A percentile compares a stretch with the other conserved stretches of the same genome.
These are phyloP conservation scores for Kwoniella dejecticola DNA, from an alignment of 768 basidiomycete species.

Conservation along the genomic window DNA sequence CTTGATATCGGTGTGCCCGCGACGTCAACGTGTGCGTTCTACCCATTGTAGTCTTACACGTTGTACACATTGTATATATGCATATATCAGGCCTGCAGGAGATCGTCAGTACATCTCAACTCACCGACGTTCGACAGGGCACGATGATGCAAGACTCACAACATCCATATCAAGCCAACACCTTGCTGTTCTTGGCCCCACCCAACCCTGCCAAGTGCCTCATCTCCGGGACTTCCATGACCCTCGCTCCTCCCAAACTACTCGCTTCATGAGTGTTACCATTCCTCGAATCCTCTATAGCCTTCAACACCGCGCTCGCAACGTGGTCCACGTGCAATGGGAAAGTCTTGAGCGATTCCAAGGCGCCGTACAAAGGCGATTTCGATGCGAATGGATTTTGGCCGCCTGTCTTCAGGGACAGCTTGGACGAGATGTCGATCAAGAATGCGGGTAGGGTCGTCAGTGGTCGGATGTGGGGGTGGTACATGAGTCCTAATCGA, in stretches of 20 bases:
- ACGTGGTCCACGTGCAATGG: conserved; percentile 97
- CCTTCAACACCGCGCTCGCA: conserved; percentile 72
- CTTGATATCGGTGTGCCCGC: too few relatives aligned
- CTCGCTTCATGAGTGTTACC: conserved; percentile 59
- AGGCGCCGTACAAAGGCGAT: conserved; percentile 58
- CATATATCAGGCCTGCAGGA: too few relatives aligned
- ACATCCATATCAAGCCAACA: too few relatives aligned
- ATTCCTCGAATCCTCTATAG: conserved; percentile 60
- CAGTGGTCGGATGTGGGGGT: conserved; percentile 88
- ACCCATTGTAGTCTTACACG: too few relatives aligned
- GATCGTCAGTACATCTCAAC: too few relatives aligned
- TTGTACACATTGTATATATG: too few relatives aligned
- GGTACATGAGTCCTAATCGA: conserved; percentile 85
- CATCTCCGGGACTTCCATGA: conserved; percentile 63
- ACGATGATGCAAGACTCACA: too few relatives aligned
- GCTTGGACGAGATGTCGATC: conserved; percentile 73
- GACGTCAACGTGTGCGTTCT: too few relatives aligned
- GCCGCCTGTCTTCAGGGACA: conserved; percentile 56
- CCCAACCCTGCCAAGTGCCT: conserved; percentile 60
- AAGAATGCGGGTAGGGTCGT: conserved; percentile 80
- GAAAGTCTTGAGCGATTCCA: conserved; percentile 77
- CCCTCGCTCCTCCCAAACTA: conserved; percentile 57
- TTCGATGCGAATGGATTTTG: conserved; percentile 41
- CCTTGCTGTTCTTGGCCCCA: not conserved
- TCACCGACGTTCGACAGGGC: too few relatives aligned